Base-by-base conservation (phyloP, 2,329 filamentous ascomycete species). In the Lachnellula subtilissima region DNA sequence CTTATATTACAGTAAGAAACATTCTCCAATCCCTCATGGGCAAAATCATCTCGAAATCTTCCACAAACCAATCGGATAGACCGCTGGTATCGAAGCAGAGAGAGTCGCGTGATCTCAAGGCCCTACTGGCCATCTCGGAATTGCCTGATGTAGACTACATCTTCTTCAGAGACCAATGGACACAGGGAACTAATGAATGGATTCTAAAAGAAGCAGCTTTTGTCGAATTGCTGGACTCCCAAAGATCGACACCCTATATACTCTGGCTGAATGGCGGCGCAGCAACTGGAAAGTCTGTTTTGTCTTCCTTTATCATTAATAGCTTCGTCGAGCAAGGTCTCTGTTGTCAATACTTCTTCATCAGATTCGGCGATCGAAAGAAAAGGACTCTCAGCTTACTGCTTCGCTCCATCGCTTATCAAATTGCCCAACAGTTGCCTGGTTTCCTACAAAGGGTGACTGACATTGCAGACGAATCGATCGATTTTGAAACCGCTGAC, bases 121-220 rank as follows among this genome's bases (percentile, higher is more conserved):
- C 36, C 36, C 50, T 42, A 36, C 53, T 47, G 50, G 50, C 32
- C 54, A 57, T 51, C 53, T 54, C 32, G 51, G 45, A 47, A 25
- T 23, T 47, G 25, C 42, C 45, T 4, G 45, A 47, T 54, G 11
- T 57, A 50, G 54, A 46, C 45, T 32, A 49, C 32, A 23, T 40
- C 49, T 12, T 22, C 25, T 47, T 47, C 45, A 2, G 36, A 37
- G 36, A 37, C 36, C 36, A 37, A 15, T 37, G 36, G 36, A 37
- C 36, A 15, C 2, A 37, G 36, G 36, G 36, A 15, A 37, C 36
- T 37, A 37, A 37, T 37, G 36, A 37, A 15, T 37, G 36, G 36
- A 37, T 37, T 15, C 36, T 37, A 37, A 15, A 37, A 37, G 36
- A 37, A 37, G 15, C 8, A 15, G 15, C 36, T 15, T 37, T 9